Conservation (phyloP, 768 basidiomycete species). For the Boletus reticulatus region DNA sequence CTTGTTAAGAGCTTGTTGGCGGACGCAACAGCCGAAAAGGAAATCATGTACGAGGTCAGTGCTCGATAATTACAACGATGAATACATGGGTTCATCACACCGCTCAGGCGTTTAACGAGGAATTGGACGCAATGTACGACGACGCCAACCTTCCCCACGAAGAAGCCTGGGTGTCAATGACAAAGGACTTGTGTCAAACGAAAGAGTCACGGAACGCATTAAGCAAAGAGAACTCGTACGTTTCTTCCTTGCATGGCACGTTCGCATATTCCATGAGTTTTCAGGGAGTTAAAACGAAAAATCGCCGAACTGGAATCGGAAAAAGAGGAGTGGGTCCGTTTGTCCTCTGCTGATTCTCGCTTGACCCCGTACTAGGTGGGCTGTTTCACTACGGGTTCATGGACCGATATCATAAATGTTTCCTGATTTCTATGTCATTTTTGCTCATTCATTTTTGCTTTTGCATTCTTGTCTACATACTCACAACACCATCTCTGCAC, state of each 20-base stretch:
- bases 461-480: slow-evolving; percentile 23
- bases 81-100: background rate
- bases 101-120: slow-evolving; percentile 86
- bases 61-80: background rate
- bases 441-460: slow-evolving; percentile 18
- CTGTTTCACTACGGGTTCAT: slow-evolving; percentile 50
- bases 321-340: slow-evolving; percentile 67
- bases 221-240: slow-evolving; percentile 78
- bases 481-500: slow-evolving; percentile 16
- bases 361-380: slow-evolving; percentile 52
- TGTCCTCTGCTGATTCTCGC: background rate
- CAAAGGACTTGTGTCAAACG: slow-evolving; percentile 65
- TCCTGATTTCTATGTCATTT: slow-evolving; percentile 21
- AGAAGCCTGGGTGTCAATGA: slow-evolving; percentile 81
- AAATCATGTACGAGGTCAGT: slow-evolving; percentile 88
- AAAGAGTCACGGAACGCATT: slow-evolving; percentile 77
- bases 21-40: slow-evolving; percentile 82
- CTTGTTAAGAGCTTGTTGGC: slow-evolving; percentile 73
- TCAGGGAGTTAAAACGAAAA: slow-evolving; percentile 66
- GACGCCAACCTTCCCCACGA: slow-evolving; percentile 79
- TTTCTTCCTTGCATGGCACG: slow-evolving; percentile 10
- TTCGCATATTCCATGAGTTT: slow-evolving; percentile 4
- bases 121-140: slow-evolving; percentile 88
- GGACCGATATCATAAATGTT: slow-evolving; percentile 40
- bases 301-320: slow-evolving; percentile 71